phyloP scores from a whole-genome alignment of 441 rosid genomes.

The Macaranga tanarius region DNA sequence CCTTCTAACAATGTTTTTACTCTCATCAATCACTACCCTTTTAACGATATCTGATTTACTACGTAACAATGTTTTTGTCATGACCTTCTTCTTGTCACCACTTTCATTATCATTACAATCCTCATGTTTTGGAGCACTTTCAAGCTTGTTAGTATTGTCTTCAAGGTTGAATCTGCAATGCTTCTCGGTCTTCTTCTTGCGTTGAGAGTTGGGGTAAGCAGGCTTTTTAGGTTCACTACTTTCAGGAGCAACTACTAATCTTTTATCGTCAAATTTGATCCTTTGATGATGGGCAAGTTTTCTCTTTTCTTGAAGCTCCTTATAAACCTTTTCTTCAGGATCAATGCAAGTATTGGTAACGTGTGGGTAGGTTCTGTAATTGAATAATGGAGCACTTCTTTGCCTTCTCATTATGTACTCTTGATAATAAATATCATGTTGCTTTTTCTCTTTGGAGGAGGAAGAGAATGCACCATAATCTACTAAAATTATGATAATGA shows the following conservation, averaged over 20 bases:
- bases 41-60: conserved; percentile 34
- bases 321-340: conserved; percentile 10
- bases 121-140: not conserved
- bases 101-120: not conserved
- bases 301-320: conserved; percentile 6
- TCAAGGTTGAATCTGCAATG: not conserved
- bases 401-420: conserved; percentile 33
- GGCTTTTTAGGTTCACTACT: conserved; percentile 14
- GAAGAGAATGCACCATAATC: conserved; percentile 58
- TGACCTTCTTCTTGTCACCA: conserved; percentile 12
- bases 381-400: conserved; percentile 13
- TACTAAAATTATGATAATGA: conserved; percentile 53
- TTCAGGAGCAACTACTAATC: not conserved
- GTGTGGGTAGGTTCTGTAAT: conserved; percentile 10
- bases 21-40: conserved; percentile 35
- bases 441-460: conserved; percentile 18
- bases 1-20: conserved; percentile 25
- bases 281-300: not conserved
- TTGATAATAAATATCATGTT: conserved; percentile 26
- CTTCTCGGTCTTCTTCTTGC: not conserved
- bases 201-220: not conserved
- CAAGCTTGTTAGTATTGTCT: not conserved
- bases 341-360: conserved; percentile 16
- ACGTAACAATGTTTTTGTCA: conserved; percentile 19
- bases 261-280: conserved; percentile 9